Percentiles rank a stretch among this genome's conserved stretches.
Conservation (phyloP, 1,284 basidiomycete species). For the Ceratobasidium sp. region DNA sequence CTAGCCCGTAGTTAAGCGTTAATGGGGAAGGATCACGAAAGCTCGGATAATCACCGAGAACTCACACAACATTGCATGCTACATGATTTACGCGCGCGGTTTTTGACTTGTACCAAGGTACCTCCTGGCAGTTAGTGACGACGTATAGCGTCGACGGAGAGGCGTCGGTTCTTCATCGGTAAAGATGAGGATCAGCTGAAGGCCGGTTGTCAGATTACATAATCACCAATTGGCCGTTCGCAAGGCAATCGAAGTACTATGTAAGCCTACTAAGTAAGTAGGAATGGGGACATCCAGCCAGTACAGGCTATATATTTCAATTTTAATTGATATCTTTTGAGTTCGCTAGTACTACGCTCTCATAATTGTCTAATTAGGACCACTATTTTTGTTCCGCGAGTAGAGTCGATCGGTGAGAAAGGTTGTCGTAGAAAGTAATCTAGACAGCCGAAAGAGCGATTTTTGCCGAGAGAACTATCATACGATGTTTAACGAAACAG, state of each 20-base stretch:
- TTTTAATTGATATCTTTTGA: too few species aligned
- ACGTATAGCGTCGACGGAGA: slow-evolving; percentile 12
- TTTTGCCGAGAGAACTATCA: slow-evolving; percentile 28
- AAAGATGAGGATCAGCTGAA: background rate
- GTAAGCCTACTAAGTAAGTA: background rate
- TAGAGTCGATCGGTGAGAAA: background rate
- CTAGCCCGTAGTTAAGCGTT: background rate
- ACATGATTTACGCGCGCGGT: background rate
- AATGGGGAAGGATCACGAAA: background rate
- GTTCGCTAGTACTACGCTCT: too few species aligned
- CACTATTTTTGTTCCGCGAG: background rate
- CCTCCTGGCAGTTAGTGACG: background rate
- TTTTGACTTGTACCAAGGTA: slow-evolving; percentile 1
- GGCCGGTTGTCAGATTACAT: slow-evolving; percentile 12
- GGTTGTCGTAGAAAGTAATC: too few species aligned
- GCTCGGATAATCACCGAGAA: slow-evolving; percentile 22
- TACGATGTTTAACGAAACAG: background rate
- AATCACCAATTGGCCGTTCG: slow-evolving; percentile 8
- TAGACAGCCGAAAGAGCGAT: background rate
- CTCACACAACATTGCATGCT: background rate
- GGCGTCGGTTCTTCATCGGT: slow-evolving; percentile 27
- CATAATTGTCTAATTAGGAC: too few species aligned
- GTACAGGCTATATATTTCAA: background rate
- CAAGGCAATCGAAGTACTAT: background rate
- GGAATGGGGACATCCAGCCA: background rate